Percentiles rank a stretch among this genome's conserved stretches.
These are phyloP conservation scores for Symbiodinium pilosum DNA, from an alignment of 73 alveolate species.

Conservation along the genomic window DNA sequence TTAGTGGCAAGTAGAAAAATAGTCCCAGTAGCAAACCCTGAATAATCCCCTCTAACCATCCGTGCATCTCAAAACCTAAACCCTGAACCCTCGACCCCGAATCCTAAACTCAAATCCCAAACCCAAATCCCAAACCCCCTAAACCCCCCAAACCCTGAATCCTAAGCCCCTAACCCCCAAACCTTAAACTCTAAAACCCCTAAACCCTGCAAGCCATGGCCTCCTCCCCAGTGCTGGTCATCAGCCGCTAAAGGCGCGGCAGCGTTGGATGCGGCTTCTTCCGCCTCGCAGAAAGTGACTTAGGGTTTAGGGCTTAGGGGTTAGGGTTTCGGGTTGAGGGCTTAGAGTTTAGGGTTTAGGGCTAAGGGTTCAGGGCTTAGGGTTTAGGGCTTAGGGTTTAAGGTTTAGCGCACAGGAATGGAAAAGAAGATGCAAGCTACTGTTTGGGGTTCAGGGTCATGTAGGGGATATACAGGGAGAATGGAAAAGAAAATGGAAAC, in stretches of 20 bases:
- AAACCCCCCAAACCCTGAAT: not conserved
- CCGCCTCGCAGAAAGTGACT: not conserved
- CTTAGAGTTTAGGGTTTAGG: not conserved
- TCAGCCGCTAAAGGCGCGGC: not conserved
- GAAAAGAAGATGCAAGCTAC: too few species aligned
- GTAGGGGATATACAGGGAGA: too few species aligned
- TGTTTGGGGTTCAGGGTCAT: too few species aligned
- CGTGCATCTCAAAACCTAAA: not conserved
- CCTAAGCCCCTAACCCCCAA: too few species aligned
- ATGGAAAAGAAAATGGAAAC: too few species aligned
- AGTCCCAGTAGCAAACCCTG: too few species aligned
- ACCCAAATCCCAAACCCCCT: not conserved
- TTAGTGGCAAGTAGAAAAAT: too few species aligned
- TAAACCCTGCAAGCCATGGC: not conserved
- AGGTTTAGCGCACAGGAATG: not conserved
- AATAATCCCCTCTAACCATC: too few species aligned
- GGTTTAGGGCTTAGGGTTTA: not conserved
- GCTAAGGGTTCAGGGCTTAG: not conserved
- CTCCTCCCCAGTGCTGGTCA: not conserved
- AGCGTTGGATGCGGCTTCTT: not conserved
- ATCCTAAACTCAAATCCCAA: not conserved
- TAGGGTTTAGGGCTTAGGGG: not conserved
- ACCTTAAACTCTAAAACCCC: not conserved
- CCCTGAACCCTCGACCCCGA: not conserved
- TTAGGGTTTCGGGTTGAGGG: not conserved